A percentile compares a stretch with the other conserved stretches of the same genome.
These are phyloP conservation scores for Podospora tetraspora DNA, from an alignment of 495 filamentous ascomycete species.

Conservation along the genomic window DNA sequence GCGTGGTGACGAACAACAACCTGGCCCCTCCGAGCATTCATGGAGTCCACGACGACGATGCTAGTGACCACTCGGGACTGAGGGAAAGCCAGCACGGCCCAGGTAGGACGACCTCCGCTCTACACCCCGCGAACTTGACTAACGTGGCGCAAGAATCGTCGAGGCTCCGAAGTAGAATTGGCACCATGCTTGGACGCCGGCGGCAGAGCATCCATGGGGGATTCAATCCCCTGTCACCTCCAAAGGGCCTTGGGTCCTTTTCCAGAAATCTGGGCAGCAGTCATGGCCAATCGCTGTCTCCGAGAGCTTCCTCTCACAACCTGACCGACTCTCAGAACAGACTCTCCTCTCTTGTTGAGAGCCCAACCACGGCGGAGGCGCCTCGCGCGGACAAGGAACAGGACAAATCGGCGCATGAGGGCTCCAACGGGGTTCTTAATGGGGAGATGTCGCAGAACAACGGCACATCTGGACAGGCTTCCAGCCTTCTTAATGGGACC, in stretches of 20 bases:
- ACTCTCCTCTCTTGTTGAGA: conserved; percentile 48
- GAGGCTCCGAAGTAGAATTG: conserved; percentile 59
- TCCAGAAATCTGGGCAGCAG: conserved; percentile 47
- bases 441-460: conserved; percentile 28
- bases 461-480: conserved; percentile 11
- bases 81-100: conserved; percentile 38
- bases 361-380: conserved; percentile 31
- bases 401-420: conserved; percentile 38
- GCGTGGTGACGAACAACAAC: conserved; percentile 32
- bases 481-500: conserved; percentile 36
- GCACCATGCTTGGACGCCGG: conserved; percentile 71
- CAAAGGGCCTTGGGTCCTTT: conserved; percentile 48
- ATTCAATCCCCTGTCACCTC: conserved; percentile 42
- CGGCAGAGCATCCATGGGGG: conserved; percentile 53
- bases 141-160: conserved; percentile 32
- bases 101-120: conserved; percentile 30
- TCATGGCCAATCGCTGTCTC: conserved; percentile 45
- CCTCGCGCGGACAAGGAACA: conserved; percentile 19
- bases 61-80: conserved; percentile 56
- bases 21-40: conserved; percentile 26
- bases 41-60: conserved; percentile 49
- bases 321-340: conserved; percentile 48
- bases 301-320: conserved; percentile 50
- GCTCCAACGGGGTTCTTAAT: conserved; percentile 37
- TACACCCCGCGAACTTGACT: background rate